Conservation (phyloP, 495 filamentous ascomycete genomes). For the Hyaloscypha hepaticicola region DNA sequence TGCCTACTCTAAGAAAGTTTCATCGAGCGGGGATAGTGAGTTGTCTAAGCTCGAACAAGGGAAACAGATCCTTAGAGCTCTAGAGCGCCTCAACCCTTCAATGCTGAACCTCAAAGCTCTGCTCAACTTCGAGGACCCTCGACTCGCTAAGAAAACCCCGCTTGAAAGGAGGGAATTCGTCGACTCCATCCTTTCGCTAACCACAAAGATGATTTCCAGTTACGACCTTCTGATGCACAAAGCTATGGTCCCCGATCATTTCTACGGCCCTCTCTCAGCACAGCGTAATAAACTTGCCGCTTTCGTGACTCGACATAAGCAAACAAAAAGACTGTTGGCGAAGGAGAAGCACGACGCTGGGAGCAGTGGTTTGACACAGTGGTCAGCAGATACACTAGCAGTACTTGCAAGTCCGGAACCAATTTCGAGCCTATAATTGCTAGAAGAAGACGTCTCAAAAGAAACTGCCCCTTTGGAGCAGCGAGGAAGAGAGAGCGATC, state of each 20-base stretch:
- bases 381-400: background rate
- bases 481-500: background rate
- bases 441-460: background rate
- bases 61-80: constrained; percentile 27
- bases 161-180: background rate
- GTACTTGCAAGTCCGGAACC: background rate
- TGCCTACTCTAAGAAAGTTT: background rate
- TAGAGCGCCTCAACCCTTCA: constrained; percentile 23
- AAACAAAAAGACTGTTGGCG: background rate
- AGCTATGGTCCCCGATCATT: constrained; percentile 18
- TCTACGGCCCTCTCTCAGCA: background rate
- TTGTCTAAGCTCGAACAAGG: constrained; percentile 17
- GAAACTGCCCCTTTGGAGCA: too few relatives aligned
- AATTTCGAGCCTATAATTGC: background rate
- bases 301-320: constrained; percentile 12
- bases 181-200: background rate
- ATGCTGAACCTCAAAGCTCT: constrained; percentile 23
- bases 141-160: background rate
- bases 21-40: background rate
- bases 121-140: constrained; percentile 14
- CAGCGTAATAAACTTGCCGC: constrained; percentile 26
- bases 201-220: constrained; percentile 22
- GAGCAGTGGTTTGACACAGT: too few relatives aligned
- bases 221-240: constrained; percentile 27
- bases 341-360: background rate